Evolutionary conservation across 2,329 filamentous ascomycete species (phyloP).

Genomic region (Arthroderma sp.): DNA sequence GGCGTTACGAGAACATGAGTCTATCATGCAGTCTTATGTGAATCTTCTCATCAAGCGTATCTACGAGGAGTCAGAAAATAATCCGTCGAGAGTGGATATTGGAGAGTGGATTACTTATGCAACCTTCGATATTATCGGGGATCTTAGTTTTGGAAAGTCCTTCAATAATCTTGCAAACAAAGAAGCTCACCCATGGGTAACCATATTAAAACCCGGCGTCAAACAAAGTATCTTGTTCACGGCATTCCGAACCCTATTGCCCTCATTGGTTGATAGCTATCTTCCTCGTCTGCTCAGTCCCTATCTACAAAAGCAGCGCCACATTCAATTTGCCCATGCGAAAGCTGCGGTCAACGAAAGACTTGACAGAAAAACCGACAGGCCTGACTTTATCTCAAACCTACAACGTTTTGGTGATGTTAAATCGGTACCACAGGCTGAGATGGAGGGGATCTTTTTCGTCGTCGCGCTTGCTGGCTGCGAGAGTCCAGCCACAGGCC

Average conservation of each 20-base stretch:
- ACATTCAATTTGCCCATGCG: conserved; percentile 6
- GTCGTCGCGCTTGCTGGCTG: conserved; percentile 32
- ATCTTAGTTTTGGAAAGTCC: conserved; percentile 28
- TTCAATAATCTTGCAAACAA: conserved; percentile 26
- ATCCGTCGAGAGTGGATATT: conserved; percentile 16
- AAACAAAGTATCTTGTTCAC: conserved; percentile 2
- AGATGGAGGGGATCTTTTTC: conserved; percentile 27
- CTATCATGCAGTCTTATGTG: conserved; percentile 19
- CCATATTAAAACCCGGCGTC: conserved; percentile 8
- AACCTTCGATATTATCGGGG: conserved; percentile 30
- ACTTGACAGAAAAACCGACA: conserved; percentile 12
- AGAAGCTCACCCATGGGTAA: conserved; percentile 7
- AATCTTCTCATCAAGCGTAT: conserved; percentile 14
- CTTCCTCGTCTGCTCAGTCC: not conserved
- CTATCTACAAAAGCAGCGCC: conserved; percentile 1
- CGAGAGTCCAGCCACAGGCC: conserved; percentile 32
- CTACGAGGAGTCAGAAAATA: not conserved
- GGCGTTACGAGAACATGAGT: conserved; percentile 22
- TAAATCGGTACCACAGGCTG: conserved; percentile 14
- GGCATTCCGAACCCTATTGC: conserved; percentile 1
- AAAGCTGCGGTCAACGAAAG: conserved; percentile 15
- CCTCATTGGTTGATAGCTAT: not conserved
- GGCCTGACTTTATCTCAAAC: conserved; percentile 29
- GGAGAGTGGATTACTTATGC: conserved; percentile 21
- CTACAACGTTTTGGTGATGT: conserved; percentile 23